Percentiles rank a stretch among this genome's conserved stretches.
phyloP scores from a whole-genome alignment of 495 filamentous ascomycete genomes.

The Talaromyces liani region DNA sequence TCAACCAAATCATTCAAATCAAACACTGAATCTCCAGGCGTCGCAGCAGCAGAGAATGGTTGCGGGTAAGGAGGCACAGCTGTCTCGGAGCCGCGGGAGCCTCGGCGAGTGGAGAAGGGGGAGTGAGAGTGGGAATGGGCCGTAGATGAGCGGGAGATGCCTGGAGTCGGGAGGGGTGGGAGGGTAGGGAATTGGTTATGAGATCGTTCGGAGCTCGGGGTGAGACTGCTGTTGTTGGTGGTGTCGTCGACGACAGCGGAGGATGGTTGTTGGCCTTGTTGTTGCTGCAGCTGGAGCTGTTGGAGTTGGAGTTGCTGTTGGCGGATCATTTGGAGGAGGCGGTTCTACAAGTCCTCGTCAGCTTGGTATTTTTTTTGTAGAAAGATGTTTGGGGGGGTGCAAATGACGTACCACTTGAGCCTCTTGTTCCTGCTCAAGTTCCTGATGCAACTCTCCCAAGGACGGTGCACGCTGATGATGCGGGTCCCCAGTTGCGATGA shows the following conservation, averaged over 20 bases:
- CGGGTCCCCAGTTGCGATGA: slow-evolving; percentile 48
- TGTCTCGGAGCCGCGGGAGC: slow-evolving; percentile 29
- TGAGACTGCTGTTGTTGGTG: slow-evolving; percentile 20
- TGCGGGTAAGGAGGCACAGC: slow-evolving; percentile 12
- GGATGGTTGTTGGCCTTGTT: slow-evolving; percentile 17
- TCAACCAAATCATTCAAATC: neutral
- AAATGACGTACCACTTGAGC: slow-evolving; percentile 66
- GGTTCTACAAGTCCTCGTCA: slow-evolving; percentile 49
- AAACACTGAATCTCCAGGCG: slow-evolving; percentile 1
- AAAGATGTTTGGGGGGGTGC: no score
- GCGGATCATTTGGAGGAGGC: slow-evolving; percentile 82
- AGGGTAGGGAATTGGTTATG: slow-evolving; percentile 38
- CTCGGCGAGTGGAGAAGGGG: slow-evolving; percentile 45
- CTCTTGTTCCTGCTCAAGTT: slow-evolving; percentile 92
- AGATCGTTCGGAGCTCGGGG: slow-evolving; percentile 57
- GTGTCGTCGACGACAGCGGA: slow-evolving; percentile 55
- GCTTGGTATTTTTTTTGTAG: no score
- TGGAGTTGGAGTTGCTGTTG: slow-evolving; percentile 78
- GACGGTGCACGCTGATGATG: slow-evolving; percentile 69
- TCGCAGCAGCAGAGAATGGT: neutral
- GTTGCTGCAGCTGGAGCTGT: slow-evolving; percentile 45
- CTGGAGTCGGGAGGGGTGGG: slow-evolving; percentile 24
- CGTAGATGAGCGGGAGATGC: slow-evolving; percentile 20
- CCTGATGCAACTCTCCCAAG: slow-evolving; percentile 90
- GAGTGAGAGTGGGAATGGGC: neutral